Percentiles rank a stretch among this genome's conserved stretches.
Conservation (phyloP, 2,329 filamentous ascomycete genomes). For the Lizonia empirigonia region DNA sequence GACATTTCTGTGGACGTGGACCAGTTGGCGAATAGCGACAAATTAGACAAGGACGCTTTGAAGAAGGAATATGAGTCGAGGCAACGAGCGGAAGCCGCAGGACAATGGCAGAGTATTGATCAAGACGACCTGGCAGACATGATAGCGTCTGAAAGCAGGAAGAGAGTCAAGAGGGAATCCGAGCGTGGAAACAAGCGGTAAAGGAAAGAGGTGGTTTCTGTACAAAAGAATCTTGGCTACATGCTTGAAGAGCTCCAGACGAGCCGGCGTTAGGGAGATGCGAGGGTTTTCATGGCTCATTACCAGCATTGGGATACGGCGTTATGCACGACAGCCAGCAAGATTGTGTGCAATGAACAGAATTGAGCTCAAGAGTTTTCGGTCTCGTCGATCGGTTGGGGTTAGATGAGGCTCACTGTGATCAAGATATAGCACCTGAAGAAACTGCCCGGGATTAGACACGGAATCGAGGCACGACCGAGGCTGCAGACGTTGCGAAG, state of each 20-base stretch:
- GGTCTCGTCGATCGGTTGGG: slow-evolving; percentile 5
- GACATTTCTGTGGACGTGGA: slow-evolving; percentile 92
- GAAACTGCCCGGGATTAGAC: background rate
- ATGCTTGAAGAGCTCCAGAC: slow-evolving; percentile 23
- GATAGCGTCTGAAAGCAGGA: slow-evolving; percentile 91
- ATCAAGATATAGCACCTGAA: background rate
- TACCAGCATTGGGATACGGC: slow-evolving; percentile 36
- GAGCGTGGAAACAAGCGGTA: slow-evolving; percentile 70
- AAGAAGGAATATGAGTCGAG: slow-evolving; percentile 77
- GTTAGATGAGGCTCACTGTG: slow-evolving; percentile 14
- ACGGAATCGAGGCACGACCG: background rate
- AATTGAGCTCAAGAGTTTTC: slow-evolving; percentile 32
- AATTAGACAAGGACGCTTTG: slow-evolving; percentile 83
- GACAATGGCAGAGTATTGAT: slow-evolving; percentile 73
- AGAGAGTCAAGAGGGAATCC: slow-evolving; percentile 85
- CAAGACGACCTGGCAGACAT: slow-evolving; percentile 94
- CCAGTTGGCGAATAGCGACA: slow-evolving; percentile 73
- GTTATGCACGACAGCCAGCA: slow-evolving; percentile 25
- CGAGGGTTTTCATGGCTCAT: slow-evolving; percentile 15
- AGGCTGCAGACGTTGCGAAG: background rate
- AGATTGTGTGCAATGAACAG: slow-evolving; percentile 31
- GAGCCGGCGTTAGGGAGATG: slow-evolving; percentile 33
- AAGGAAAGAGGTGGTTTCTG: slow-evolving; percentile 24
- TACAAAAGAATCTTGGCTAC: slow-evolving; percentile 30
- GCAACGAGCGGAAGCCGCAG: slow-evolving; percentile 64